phyloP scores from a whole-genome alignment of 2,329 filamentous ascomycete species.

The Ilyonectria mors-panacis region DNA sequence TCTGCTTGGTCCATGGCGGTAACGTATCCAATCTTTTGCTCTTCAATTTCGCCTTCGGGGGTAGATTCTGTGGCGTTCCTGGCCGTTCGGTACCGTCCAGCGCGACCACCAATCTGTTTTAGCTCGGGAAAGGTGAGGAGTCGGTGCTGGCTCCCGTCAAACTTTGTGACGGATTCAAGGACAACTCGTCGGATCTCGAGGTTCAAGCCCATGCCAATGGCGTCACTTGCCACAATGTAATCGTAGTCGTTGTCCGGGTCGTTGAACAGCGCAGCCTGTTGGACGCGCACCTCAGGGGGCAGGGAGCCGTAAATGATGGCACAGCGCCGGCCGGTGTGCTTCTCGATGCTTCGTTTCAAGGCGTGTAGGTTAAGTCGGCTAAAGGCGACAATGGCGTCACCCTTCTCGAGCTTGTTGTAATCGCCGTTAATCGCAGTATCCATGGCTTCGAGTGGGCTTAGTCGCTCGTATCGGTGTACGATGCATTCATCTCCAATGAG shows the following conservation, averaged over 20 bases:
- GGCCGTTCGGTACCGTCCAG: slow-evolving; percentile 85
- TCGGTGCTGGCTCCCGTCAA: slow-evolving; percentile 71
- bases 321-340: slow-evolving; percentile 81
- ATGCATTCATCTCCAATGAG: slow-evolving; percentile 86
- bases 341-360: slow-evolving; percentile 84
- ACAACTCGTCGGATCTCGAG: slow-evolving; percentile 92
- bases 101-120: slow-evolving; percentile 95
- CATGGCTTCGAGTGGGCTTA: slow-evolving; percentile 83
- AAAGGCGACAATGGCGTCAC: slow-evolving; percentile 92
- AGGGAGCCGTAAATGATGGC: slow-evolving; percentile 94
- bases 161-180: slow-evolving; percentile 85
- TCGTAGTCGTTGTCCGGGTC: slow-evolving; percentile 97
- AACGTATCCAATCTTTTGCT: slow-evolving; percentile 77
- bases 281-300: slow-evolving; percentile 91
- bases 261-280: slow-evolving; percentile 95
- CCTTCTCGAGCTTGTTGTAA: slow-evolving; percentile 81
- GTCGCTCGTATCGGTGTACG: slow-evolving; percentile 85
- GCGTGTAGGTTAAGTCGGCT: slow-evolving; percentile 86
- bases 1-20: slow-evolving; percentile 84
- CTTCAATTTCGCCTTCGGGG: slow-evolving; percentile 28
- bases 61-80: slow-evolving; percentile 45
- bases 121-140: slow-evolving; percentile 81
- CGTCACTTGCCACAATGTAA: slow-evolving; percentile 92
- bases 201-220: slow-evolving; percentile 97
- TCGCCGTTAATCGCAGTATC: slow-evolving; percentile 73